Base-by-base conservation (phyloP, 2,329 filamentous ascomycete species). In the Talaromyces sp. region DNA sequence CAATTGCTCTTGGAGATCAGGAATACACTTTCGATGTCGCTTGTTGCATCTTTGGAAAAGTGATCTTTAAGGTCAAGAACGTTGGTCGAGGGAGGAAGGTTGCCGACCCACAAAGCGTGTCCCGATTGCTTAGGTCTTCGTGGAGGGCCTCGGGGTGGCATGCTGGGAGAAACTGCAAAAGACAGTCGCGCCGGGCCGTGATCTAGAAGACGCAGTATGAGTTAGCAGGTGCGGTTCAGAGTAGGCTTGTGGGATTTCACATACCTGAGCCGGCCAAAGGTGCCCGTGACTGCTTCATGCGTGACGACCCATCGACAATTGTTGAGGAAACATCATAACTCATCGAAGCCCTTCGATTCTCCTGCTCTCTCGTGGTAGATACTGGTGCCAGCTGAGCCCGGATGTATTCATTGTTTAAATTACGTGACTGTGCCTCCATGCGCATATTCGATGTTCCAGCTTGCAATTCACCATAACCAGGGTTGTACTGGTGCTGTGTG, bases 1-100 rank as follows among this genome's bases (percentile, higher is more conserved):
- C 94, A 98, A 74, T 97, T 97, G 75, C 93, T 97, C 76, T 97
- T 97, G 0, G 93, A 94, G 47, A 98, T 98, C 41, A 98, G 81
- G 70, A 98, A 97, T 0, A 98, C 82, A 56, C 93, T 97, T 74
- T 97, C 91, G 24, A 98, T 87, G 1, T 93, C 86, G 49, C 83
- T 86, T 0, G 84, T 85, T 0, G 92, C 89, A 69, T 93, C 90
- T 68, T 87, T 87, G 67, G 91, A 96, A 65, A 97, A 95, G 74
- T 97, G 91, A 66, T 95, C 88, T 61, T 97, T 96, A n/a, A 98
- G 81, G 66, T 86, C 90, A 78, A 92, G 88, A 13, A 98, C 84
- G 47, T 89, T 89, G 0, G 93, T 90, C 58, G 92, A 90, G 0
- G 92, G 90, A 3, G 94, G 93, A 0, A 98, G 82, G 74, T 98